phyloP scores from a whole-genome alignment of 2,329 filamentous ascomycete species.

The Colletotrichum sp. region DNA sequence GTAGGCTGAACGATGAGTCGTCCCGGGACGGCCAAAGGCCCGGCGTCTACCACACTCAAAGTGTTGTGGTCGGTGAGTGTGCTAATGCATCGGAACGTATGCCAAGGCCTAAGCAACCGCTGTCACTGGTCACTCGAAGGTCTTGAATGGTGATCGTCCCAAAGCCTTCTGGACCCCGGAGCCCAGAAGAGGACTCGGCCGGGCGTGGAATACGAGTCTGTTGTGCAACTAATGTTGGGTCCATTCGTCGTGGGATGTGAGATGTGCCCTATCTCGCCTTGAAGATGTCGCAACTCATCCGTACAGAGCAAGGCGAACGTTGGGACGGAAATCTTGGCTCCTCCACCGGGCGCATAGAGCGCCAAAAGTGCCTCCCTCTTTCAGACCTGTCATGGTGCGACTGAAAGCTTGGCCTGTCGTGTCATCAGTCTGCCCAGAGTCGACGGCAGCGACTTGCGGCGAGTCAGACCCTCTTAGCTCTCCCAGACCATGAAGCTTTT shows the following conservation, averaged over 20 bases:
- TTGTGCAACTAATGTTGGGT: conserved; percentile 4
- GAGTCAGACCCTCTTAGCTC: neutral
- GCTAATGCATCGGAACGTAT: conserved; percentile 12
- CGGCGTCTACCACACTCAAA: neutral
- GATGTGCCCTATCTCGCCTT: neutral
- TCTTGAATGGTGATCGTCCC: conserved; percentile 3
- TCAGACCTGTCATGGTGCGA: conserved; percentile 1
- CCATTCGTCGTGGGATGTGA: neutral
- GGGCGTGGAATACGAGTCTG: conserved; percentile 14
- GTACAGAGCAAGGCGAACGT: neutral
- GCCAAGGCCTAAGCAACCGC: neutral
- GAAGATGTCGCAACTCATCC: neutral
- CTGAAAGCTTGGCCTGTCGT: conserved; percentile 12
- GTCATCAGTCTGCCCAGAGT: neutral
- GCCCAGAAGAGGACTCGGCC: neutral
- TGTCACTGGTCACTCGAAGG: neutral
- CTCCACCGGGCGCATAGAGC: neutral
- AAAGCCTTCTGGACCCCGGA: neutral
- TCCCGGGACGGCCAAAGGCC: neutral
- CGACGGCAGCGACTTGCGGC: neutral
- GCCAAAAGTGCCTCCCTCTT: neutral
- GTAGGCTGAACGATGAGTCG: neutral
- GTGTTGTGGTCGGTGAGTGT: neutral
- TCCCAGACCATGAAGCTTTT: neutral
- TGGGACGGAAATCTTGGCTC: neutral